Conservation (phyloP, 2,329 filamentous ascomycete species). For the Alternaria angustiovoidea region DNA sequence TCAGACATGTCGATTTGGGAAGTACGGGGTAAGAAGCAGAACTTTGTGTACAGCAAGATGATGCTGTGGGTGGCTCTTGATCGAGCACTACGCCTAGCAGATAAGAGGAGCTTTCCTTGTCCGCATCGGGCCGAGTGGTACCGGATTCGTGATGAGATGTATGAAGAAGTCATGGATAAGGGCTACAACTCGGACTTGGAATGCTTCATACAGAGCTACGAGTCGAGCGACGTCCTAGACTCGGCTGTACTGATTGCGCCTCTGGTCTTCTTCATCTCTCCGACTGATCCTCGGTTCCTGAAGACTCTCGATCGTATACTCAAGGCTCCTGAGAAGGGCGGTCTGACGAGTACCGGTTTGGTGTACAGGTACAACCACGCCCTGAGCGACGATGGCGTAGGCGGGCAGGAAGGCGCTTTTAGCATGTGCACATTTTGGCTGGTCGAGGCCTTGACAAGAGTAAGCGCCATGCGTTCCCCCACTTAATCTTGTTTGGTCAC, state of each 20-base stretch:
- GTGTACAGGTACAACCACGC: conserved; percentile 79
- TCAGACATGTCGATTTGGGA: conserved; percentile 86
- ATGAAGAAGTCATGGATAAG: conserved; percentile 81
- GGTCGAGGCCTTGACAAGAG: conserved; percentile 78
- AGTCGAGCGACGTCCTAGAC: conserved; percentile 73
- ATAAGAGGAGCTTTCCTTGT: conserved; percentile 79
- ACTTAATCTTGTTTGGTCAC: conserved; percentile 9
- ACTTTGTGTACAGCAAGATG: conserved; percentile 83
- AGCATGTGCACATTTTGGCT: conserved; percentile 87
- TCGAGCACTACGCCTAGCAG: conserved; percentile 74
- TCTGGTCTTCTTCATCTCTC: conserved; percentile 80
- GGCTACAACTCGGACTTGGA: conserved; percentile 75
- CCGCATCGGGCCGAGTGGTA: conserved; percentile 74
- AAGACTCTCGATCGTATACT: conserved; percentile 77
- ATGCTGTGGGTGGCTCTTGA: conserved; percentile 87
- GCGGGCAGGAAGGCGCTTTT: conserved; percentile 78
- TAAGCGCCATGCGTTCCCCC: conserved; percentile 52
- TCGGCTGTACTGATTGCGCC: conserved; percentile 79
- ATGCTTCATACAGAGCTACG: conserved; percentile 79
- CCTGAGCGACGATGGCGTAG: conserved; percentile 74
- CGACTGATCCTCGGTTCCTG: conserved; percentile 78
- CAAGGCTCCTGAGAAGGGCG: conserved; percentile 75
- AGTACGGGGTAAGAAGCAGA: conserved; percentile 76
- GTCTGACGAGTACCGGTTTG: conserved; percentile 76
- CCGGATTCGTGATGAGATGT: conserved; percentile 70